phyloP scores from a whole-genome alignment of 179 eudicot species.

The Silene coronaria region DNA sequence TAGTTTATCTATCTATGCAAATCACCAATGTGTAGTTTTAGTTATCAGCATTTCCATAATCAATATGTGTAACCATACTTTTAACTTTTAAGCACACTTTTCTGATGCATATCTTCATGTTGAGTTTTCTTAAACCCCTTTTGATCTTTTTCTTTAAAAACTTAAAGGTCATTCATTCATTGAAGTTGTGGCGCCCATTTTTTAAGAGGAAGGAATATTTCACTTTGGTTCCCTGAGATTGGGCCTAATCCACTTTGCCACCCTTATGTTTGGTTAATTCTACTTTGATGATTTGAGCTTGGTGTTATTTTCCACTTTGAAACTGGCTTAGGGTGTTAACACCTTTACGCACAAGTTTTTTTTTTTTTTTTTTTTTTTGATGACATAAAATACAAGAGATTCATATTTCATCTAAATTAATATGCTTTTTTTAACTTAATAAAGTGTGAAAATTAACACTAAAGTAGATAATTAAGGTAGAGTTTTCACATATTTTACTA shows the following conservation, averaged over 20 bases:
- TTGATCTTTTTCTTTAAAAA: not conserved
- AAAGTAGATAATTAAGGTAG: too few relatives aligned
- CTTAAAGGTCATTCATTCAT: not conserved
- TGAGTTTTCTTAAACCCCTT: not conserved
- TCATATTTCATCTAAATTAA: too few relatives aligned
- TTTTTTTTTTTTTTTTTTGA: too few relatives aligned
- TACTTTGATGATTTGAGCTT: too few relatives aligned
- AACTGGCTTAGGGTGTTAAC: too few relatives aligned
- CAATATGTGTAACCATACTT: not conserved
- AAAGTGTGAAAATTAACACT: too few relatives aligned
- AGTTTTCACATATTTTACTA: too few relatives aligned
- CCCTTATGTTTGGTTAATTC: not conserved
- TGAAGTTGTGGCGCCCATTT: not conserved
- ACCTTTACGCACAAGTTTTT: too few relatives aligned
- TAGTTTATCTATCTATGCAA: not conserved
- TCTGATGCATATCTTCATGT: not conserved
- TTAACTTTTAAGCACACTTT: conserved; percentile 5
- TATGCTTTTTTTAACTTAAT: too few relatives aligned
- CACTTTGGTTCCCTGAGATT: not conserved
- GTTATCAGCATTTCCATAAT: not conserved
- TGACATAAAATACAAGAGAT: too few relatives aligned
- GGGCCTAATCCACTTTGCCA: not conserved
- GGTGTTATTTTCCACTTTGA: too few relatives aligned
- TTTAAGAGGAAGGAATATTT: not conserved
- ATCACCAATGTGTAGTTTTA: not conserved